Base-by-base conservation (phyloP, 305 asterid species). In the Coffea humblotiana region DNA sequence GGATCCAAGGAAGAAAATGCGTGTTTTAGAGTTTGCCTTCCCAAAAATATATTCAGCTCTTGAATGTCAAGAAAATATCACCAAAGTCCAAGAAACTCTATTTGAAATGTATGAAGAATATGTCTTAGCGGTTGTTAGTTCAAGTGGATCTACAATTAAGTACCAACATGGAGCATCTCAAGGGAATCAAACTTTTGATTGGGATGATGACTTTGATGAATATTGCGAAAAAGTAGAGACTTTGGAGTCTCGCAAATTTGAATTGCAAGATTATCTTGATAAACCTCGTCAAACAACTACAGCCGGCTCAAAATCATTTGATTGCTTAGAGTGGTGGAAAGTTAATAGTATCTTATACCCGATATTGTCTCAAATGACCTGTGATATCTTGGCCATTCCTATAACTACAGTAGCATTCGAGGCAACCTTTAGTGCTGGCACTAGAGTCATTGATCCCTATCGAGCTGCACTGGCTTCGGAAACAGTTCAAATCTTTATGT, bases 41-140 rank as follows among this genome's bases (percentile, higher is more conserved):
- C 8, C 48, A 45, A 4, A 45, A 8, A 8, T 45, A 7, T 64
- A 25, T 27, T 29, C 70, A 64, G 6, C 37, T 64, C 18, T 9
- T 64, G 40, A 64, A 25, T 37, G 18, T 3, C 19, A 64, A n/a
- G 15, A 27, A 5, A 23, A 10, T 1, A 23, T 21, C 4, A 2
- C n/a, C 5, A 18, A 14, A 54, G 60, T 16, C 5, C 0, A 23
- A 2, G 0, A 15, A 0, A 6, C 23, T 0, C 6, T 25, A 12
- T 27, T 13, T 9, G 19, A 64, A 0, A 1, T 63, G 0, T 25
- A 64, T 27, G 8, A 27, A 0, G 70, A 27, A 25, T 64, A 61
- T 61, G 29, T 61, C 9, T 3, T 0, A 3, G 66, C 66, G 2
- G 2, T 3, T 8, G 15, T 63, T 0, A 21, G 25, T 8, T 35